These are phyloP conservation scores for Lachancea fermentati DNA, from an alignment of 805 yeast species.

Conservation along the genomic window DNA sequence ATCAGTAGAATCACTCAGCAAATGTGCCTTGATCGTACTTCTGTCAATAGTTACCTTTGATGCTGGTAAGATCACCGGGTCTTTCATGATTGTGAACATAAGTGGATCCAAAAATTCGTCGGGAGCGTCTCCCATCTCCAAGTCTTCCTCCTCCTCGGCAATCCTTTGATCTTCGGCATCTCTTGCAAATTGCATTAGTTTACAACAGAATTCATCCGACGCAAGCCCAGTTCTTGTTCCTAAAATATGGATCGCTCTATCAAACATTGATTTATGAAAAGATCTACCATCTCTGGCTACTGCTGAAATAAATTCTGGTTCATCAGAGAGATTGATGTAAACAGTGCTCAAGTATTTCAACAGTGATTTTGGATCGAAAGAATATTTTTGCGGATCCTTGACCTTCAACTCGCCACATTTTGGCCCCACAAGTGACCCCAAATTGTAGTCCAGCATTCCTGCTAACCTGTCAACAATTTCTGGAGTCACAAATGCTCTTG, in stretches of 20 bases:
- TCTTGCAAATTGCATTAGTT: constrained; percentile 51
- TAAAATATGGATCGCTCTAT: constrained; percentile 65
- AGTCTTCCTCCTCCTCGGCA: constrained; percentile 73
- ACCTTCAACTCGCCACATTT: constrained; percentile 86
- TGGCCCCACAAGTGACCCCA: constrained; percentile 92
- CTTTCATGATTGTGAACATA: constrained; percentile 92
- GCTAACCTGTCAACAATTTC: constrained; percentile 94
- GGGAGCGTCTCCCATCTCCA: constrained; percentile 88
- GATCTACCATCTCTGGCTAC: constrained; percentile 93
- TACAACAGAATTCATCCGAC: constrained; percentile 46
- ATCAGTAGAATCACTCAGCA: constrained; percentile 91
- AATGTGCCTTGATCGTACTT: constrained; percentile 87
- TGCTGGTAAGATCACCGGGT: constrained; percentile 91
- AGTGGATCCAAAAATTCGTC: constrained; percentile 96
- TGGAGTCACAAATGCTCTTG: constrained; percentile 75
- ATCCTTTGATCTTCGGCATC: constrained; percentile 56
- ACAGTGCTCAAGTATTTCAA: constrained; percentile 67
- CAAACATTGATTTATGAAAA: constrained; percentile 59
- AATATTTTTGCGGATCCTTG: constrained; percentile 71
- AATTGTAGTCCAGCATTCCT: constrained; percentile 90
- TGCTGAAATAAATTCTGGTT: constrained; percentile 64
- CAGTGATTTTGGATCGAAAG: constrained; percentile 72
- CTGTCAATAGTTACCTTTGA: constrained; percentile 83
- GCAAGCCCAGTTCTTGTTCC: constrained; percentile 47
- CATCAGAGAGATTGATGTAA: constrained; percentile 62